Percentiles rank a stretch among this genome's conserved stretches.
Evolutionary conservation across 2,329 filamentous ascomycete species (phyloP).

Genomic region (Didymella lethalis): DNA sequence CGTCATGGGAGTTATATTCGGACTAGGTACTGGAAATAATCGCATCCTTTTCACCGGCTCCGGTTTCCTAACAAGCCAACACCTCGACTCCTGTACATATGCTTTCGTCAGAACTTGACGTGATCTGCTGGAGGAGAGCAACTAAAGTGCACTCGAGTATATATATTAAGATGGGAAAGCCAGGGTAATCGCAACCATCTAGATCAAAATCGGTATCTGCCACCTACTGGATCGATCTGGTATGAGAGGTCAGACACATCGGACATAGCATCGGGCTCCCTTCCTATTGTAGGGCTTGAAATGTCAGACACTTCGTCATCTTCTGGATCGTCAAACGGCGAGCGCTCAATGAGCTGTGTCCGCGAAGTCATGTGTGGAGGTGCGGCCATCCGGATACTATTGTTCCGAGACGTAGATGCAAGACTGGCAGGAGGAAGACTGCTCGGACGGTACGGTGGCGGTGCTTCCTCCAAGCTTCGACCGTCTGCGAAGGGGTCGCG

Average conservation of each 20-base stretch:
- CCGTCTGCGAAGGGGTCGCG: slow-evolving; percentile 45
- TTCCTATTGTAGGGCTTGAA: slow-evolving; percentile 31
- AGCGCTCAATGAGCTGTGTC: slow-evolving; percentile 37
- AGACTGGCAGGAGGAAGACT: slow-evolving; percentile 42
- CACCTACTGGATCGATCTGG: slow-evolving; percentile 39
- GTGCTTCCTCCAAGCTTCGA: slow-evolving; percentile 42
- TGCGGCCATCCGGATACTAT: slow-evolving; percentile 37
- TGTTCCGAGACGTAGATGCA: slow-evolving; percentile 42
- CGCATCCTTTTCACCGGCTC: slow-evolving; percentile 8
- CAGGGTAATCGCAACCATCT: not conserved
- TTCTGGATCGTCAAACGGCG: slow-evolving; percentile 47
- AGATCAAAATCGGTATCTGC: slow-evolving; percentile 24
- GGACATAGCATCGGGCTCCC: slow-evolving; percentile 35
- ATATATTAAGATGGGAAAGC: slow-evolving; percentile 4
- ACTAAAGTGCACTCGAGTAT: slow-evolving; percentile 2
- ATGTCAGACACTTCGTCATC: slow-evolving; percentile 43
- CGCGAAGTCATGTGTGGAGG: slow-evolving; percentile 27
- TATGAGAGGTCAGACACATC: slow-evolving; percentile 46
- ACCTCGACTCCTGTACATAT: slow-evolving; percentile 7
- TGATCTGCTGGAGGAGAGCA: not conserved
- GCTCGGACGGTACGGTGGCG: slow-evolving; percentile 49
- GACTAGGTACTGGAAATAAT: slow-evolving; percentile 16
- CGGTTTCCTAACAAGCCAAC: slow-evolving; percentile 4
- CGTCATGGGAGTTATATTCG: slow-evolving; percentile 28
- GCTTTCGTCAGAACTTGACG: slow-evolving; percentile 2